phyloP scores from a whole-genome alignment of 139 green algal genomes.

The Monoraphidium neglectum region DNA sequence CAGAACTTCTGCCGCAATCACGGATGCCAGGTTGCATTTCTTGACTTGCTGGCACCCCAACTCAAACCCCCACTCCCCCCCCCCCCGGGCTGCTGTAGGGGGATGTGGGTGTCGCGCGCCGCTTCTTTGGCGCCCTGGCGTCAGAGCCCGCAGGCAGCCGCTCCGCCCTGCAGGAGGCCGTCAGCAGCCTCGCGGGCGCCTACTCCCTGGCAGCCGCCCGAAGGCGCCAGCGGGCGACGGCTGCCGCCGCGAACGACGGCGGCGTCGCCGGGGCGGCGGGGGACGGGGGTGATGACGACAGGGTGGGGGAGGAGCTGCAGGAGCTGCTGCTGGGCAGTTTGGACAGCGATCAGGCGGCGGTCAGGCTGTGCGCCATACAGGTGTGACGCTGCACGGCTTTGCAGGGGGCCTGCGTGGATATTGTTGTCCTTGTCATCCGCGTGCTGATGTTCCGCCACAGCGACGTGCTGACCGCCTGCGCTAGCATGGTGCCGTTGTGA shows the following conservation, averaged over 20 bases:
- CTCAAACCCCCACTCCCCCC: too few species aligned
- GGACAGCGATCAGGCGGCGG: conserved; percentile 26
- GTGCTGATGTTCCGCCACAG: neutral
- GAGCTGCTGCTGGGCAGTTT: conserved; percentile 59
- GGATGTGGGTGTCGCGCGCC: conserved; percentile 52
- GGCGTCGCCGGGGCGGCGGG: neutral
- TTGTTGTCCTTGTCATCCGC: neutral
- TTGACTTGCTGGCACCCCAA: too few species aligned
- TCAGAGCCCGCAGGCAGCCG: conserved; percentile 48
- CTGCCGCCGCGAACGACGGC: neutral
- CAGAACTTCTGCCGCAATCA: too few species aligned
- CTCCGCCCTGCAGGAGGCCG: conserved; percentile 71
- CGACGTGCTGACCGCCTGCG: neutral
- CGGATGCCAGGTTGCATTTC: too few species aligned
- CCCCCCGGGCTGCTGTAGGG: conserved; percentile 39
- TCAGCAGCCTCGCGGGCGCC: conserved; percentile 53
- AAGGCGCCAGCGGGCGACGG: neutral
- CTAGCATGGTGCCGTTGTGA: neutral
- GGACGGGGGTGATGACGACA: conserved; percentile 6
- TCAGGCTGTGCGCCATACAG: neutral
- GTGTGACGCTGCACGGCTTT: neutral
- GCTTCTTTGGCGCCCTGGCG: conserved; percentile 42
- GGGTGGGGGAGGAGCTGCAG: conserved; percentile 46
- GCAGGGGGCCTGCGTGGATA: neutral
- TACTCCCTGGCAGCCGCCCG: conserved; percentile 35